Conservation (phyloP, 1,284 basidiomycete species). For the Ceratobasidium sp. region DNA sequence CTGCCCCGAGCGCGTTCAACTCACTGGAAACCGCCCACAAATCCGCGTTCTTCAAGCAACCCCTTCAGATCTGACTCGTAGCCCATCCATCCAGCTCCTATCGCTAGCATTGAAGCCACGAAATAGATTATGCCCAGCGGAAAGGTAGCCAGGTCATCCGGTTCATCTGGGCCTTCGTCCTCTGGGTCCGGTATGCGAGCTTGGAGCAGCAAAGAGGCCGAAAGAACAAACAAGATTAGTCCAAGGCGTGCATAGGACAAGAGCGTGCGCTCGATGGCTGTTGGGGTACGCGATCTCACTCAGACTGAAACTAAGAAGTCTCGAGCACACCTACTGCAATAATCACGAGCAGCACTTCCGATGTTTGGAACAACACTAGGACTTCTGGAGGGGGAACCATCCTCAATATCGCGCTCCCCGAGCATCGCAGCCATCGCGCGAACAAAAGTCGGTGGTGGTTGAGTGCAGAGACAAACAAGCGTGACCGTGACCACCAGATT, state of each 20-base stretch:
- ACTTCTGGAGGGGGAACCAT: conserved; percentile 3
- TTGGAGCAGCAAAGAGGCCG: conserved; percentile 40
- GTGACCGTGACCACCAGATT: conserved; percentile 12
- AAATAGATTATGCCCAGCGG: conserved; percentile 3
- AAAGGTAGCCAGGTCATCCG: background rate
- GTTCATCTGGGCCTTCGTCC: background rate
- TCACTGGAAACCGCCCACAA: conserved; percentile 23
- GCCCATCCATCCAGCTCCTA: conserved; percentile 9
- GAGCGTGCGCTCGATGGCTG: conserved; percentile 44
- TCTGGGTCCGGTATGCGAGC: conserved; percentile 35
- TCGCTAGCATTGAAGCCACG: conserved; percentile 10
- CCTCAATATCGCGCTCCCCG: background rate
- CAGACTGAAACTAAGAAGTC: background rate
- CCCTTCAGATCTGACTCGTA: conserved; percentile 29
- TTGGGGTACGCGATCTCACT: background rate
- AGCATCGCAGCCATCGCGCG: background rate
- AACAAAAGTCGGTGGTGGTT: background rate
- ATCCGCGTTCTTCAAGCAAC: conserved; percentile 4
- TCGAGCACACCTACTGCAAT: conserved; percentile 20
- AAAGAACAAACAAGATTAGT: conserved; percentile 38
- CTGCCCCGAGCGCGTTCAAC: background rate
- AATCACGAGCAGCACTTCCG: conserved; percentile 29
- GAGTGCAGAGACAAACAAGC: background rate
- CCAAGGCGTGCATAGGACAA: conserved; percentile 42
- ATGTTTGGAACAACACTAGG: conserved; percentile 22